Conservation (phyloP, 805 yeast genomes). For the Lipomyces starkeyi region DNA sequence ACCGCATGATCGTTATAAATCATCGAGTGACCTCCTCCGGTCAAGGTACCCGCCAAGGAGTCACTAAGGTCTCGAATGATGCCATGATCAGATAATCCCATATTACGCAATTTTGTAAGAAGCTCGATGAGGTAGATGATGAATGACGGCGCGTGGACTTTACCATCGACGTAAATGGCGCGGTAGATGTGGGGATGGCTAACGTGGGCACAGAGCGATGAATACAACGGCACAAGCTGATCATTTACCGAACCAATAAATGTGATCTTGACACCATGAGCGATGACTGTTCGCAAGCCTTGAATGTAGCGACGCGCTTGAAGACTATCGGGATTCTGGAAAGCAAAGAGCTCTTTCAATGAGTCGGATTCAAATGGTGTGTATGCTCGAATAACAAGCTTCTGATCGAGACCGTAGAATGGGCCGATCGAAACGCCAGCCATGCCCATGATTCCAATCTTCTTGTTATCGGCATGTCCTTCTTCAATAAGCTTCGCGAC, state of each 20-base stretch:
- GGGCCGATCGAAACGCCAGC: constrained; percentile 97
- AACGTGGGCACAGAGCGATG: constrained; percentile 80
- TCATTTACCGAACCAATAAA: constrained; percentile 91
- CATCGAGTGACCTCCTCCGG: constrained; percentile 94
- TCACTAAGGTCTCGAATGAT: constrained; percentile 82
- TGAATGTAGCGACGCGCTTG: constrained; percentile 76
- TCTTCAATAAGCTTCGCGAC: constrained; percentile 73
- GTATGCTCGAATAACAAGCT: constrained; percentile 82
- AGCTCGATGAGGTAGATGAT: constrained; percentile 74
- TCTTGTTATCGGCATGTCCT: constrained; percentile 52
- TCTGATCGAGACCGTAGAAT: constrained; percentile 85
- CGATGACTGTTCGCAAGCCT: constrained; percentile 66
- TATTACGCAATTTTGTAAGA: constrained; percentile 73
- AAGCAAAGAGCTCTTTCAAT: constrained; percentile 81
- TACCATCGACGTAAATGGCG: constrained; percentile 86
- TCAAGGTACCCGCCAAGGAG: constrained; percentile 83
- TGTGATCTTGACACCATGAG: constrained; percentile 74
- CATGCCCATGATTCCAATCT: constrained; percentile 84
- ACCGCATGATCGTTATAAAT: constrained; percentile 86
- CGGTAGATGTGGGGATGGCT: constrained; percentile 89
- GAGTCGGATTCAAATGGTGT: constrained; percentile 90
- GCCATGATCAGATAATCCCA: constrained; percentile 84
- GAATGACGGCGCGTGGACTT: constrained; percentile 70
- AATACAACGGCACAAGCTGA: constrained; percentile 90
- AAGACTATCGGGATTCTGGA: constrained; percentile 74